phyloP scores from a whole-genome alignment of 345 rosid genomes.

The Orychophragmus violaceus region DNA sequence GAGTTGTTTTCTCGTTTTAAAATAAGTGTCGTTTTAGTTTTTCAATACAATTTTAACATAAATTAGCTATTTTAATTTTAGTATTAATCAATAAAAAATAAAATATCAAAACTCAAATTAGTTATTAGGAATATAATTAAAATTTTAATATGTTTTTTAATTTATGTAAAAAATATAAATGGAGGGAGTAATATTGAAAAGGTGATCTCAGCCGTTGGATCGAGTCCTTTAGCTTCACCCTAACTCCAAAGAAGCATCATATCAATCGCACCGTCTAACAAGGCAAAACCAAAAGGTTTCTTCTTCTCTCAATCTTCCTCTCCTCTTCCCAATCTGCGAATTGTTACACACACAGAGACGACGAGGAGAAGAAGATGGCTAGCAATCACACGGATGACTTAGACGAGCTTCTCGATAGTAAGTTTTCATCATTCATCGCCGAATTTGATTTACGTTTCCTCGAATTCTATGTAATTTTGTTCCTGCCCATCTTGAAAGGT shows the following conservation, averaged over 20 bases:
- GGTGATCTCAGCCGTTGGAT: constrained; percentile 23
- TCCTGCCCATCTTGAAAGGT: neutral
- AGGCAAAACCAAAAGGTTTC: constrained; percentile 18
- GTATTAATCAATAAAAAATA: too few species aligned
- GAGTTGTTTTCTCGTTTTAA: too few species aligned
- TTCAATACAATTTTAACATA: too few species aligned
- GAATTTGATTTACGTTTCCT: neutral
- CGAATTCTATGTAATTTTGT: neutral
- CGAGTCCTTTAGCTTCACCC: constrained; percentile 2
- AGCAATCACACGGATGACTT: constrained; percentile 64
- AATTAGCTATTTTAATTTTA: too few species aligned
- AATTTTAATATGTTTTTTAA: too few species aligned
- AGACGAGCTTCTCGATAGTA: constrained; percentile 93
- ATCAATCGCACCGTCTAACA: constrained; percentile 18
- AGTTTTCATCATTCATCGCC: constrained; percentile 8
- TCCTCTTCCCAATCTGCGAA: constrained; percentile 12
- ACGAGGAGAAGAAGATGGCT: constrained; percentile 36
- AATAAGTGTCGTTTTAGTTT: too few species aligned
- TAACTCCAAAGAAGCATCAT: neutral
- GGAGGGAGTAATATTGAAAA: neutral
- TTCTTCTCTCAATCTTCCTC: constrained; percentile 10
- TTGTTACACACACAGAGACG: neutral
- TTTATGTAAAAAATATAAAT: too few species aligned
- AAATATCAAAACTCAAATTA: too few species aligned
- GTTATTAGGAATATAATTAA: too few species aligned